A percentile compares a stretch with the other conserved stretches of the same genome.
These are phyloP conservation scores for Colletotrichum musae DNA, from an alignment of 2,329 filamentous ascomycete genomes.

Conservation along the genomic window DNA sequence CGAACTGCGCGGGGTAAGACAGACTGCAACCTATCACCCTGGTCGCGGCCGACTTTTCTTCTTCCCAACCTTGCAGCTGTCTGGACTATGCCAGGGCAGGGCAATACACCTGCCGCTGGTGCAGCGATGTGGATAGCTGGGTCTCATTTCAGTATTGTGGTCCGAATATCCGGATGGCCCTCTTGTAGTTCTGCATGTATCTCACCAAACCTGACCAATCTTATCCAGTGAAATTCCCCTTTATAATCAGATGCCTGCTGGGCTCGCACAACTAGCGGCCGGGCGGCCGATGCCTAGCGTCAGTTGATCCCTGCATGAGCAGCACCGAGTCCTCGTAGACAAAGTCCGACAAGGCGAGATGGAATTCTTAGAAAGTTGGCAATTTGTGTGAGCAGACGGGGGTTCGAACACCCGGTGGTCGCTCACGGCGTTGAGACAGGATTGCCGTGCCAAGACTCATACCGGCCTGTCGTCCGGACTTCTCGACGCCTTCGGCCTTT, in stretches of 20 bases:
- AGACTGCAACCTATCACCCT: background rate
- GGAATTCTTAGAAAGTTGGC: background rate
- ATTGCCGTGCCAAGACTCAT: constrained; percentile 9
- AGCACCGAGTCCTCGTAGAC: background rate
- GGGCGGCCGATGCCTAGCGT: background rate
- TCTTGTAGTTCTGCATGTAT: background rate
- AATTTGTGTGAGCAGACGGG: background rate
- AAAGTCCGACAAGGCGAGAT: background rate
- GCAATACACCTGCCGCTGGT: no score
- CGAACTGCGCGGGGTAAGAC: background rate
- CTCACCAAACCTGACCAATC: constrained; percentile 3
- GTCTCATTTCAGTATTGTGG: background rate
- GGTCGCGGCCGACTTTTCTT: background rate
- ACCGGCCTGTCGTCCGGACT: background rate
- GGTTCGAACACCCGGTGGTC: background rate
- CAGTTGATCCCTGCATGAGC: background rate
- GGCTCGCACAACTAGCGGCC: background rate
- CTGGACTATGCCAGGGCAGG: no score
- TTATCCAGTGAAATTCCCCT: background rate
- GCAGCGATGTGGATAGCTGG: no score
- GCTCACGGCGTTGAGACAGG: constrained; percentile 9
- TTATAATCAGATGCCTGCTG: background rate
- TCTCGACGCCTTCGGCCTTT: constrained; percentile 2
- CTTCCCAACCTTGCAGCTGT: background rate
- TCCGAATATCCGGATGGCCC: background rate